Percentiles rank a stretch among this genome's conserved stretches.
These are phyloP conservation scores for Lactarius sp. DNA, from an alignment of 768 basidiomycete genomes.

Conservation along the genomic window DNA sequence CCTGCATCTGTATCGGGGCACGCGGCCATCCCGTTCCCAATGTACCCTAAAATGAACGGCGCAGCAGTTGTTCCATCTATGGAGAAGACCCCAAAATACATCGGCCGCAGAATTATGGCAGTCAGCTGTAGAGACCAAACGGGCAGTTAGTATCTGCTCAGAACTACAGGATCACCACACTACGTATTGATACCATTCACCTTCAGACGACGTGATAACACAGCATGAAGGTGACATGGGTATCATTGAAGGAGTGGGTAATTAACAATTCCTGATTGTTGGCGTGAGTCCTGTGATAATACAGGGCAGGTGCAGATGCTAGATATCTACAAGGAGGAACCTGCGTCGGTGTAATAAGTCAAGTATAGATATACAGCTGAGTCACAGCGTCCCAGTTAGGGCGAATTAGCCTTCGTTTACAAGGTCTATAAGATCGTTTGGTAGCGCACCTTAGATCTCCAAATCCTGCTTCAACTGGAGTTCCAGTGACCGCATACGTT, in stretches of 20 bases:
- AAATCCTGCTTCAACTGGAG: constrained; percentile 22
- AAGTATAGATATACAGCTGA: not conserved
- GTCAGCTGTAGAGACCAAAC: too few relatives aligned
- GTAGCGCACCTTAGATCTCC: constrained; percentile 12
- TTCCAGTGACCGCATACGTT: constrained; percentile 16
- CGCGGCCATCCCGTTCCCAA: too few relatives aligned
- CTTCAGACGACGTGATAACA: not conserved
- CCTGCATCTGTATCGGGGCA: too few relatives aligned
- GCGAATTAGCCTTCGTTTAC: not conserved
- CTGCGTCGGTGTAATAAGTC: not conserved
- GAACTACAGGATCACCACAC: too few relatives aligned
- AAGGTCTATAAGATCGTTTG: not conserved
- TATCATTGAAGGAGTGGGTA: too few relatives aligned
- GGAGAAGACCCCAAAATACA: too few relatives aligned
- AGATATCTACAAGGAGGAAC: not conserved
- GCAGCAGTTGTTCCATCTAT: too few relatives aligned
- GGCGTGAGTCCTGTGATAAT: not conserved
- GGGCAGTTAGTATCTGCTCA: too few relatives aligned
- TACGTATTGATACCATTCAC: too few relatives aligned
- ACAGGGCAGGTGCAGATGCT: not conserved
- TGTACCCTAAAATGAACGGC: too few relatives aligned
- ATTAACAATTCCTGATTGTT: not conserved
- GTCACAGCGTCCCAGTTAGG: not conserved
- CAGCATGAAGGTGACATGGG: not conserved
- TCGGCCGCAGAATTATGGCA: too few relatives aligned